Evolutionary conservation across 441 rosid genomes (phyloP).

Genomic region (Gossypium gossypioides): DNA sequence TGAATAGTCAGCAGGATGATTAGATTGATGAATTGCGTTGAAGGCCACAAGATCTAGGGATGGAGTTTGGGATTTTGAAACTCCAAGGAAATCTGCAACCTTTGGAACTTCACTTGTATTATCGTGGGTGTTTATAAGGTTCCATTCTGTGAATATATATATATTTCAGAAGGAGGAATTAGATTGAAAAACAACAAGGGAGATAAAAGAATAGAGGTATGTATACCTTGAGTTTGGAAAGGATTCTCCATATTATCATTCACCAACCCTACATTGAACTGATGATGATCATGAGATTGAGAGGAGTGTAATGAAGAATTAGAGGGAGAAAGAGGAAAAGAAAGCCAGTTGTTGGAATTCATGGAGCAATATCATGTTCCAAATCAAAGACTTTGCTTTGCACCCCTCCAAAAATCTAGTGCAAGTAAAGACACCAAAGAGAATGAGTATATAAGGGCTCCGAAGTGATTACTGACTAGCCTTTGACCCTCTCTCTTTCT

Average conservation of each 20-base stretch:
- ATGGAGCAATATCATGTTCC: conserved; percentile 27
- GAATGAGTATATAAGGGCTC: background rate
- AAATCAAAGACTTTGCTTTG: background rate
- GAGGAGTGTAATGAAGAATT: conserved; percentile 57
- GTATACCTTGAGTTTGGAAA: conserved; percentile 74
- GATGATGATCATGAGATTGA: conserved; percentile 66
- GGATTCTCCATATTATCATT: conserved; percentile 64
- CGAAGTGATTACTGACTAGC: background rate
- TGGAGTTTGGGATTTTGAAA: conserved; percentile 63
- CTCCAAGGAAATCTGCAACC: conserved; percentile 94
- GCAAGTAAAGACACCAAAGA: conserved; percentile 3
- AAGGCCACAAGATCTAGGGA: conserved; percentile 51
- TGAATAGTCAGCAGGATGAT: conserved; percentile 42
- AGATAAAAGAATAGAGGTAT: background rate
- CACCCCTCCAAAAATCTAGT: conserved; percentile 17
- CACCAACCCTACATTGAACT: conserved; percentile 71
- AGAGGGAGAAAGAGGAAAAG: conserved; percentile 81
- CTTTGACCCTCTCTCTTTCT: conserved; percentile 15
- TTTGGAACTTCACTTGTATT: conserved; percentile 58
- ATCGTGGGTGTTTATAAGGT: conserved; percentile 47
- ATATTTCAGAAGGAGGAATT: background rate
- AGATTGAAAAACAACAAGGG: background rate
- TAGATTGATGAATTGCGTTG: conserved; percentile 47
- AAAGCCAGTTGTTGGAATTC: conserved; percentile 97
- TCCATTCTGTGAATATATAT: conserved; percentile 46